phyloP scores from a whole-genome alignment of 164 flowering plant genomes.

The Nelumbo lutea region DNA sequence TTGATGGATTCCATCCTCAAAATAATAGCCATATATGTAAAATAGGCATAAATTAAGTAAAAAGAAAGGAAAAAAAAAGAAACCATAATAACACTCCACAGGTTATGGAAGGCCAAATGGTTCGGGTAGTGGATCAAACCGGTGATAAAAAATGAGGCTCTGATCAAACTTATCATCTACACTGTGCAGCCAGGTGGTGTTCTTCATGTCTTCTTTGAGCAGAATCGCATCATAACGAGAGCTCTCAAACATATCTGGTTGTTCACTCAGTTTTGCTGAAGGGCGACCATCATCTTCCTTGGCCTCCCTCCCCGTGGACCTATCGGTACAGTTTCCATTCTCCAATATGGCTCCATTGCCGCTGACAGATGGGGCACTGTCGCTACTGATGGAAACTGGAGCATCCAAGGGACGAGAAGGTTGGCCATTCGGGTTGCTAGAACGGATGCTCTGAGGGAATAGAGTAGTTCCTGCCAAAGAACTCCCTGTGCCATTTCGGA shows the following conservation, averaged over 20 bases:
- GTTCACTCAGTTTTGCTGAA: conserved; percentile 38
- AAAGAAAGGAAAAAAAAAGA: conserved; percentile 1
- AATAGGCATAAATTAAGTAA: conserved; percentile 1
- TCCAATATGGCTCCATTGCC: conserved; percentile 27
- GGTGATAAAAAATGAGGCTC: conserved; percentile 63
- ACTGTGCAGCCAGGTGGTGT: conserved; percentile 82
- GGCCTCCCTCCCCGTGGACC: conserved; percentile 29
- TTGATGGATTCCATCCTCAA: conserved; percentile 3
- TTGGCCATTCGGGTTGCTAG: conserved; percentile 45
- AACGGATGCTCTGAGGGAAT: conserved; percentile 91
- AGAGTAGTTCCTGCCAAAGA: conserved; percentile 51
- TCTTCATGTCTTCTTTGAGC: conserved; percentile 79
- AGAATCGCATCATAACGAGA: conserved; percentile 82
- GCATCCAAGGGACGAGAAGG: conserved; percentile 26
- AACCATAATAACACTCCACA: background rate
- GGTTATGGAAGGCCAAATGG: conserved; percentile 65
- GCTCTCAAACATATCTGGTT: conserved; percentile 68
- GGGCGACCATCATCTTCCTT: conserved; percentile 27
- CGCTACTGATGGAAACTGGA: conserved; percentile 30
- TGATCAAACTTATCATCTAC: conserved; percentile 65
- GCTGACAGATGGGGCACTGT: conserved; percentile 27
- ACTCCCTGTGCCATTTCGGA: conserved; percentile 54
- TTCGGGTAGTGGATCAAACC: conserved; percentile 79
- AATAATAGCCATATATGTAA: background rate
- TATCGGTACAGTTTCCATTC: conserved; percentile 27